phyloP scores from a whole-genome alignment of 129 eudicot species.

The Dittrichia graveolens region DNA sequence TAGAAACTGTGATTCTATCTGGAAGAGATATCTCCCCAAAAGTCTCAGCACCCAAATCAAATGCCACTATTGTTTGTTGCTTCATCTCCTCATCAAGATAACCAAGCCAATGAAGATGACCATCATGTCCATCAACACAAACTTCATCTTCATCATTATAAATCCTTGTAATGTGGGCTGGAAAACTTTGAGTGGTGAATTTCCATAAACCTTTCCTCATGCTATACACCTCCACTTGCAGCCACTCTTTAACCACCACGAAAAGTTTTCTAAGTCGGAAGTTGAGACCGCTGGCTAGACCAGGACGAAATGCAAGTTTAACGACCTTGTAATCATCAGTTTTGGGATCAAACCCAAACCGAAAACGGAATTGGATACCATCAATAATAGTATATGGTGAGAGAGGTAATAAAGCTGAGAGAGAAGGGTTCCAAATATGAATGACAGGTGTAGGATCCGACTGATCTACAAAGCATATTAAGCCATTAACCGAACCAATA shows the following conservation, averaged over 20 bases:
- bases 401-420: not conserved
- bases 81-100: not conserved
- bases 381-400: not conserved
- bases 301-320: not conserved
- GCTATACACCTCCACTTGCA: constrained; percentile 13
- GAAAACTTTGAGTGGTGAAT: not conserved
- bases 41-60: constrained; percentile 3
- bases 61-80: not conserved
- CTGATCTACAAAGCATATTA: not conserved
- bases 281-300: not conserved
- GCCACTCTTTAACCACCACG: not conserved
- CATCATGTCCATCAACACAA: constrained; percentile 15
- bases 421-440: constrained; percentile 4
- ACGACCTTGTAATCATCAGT: constrained; percentile 20
- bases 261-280: no score
- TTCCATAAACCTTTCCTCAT: constrained; percentile 17
- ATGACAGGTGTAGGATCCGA: not conserved
- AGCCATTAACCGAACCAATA: constrained; percentile 5
- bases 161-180: not conserved
- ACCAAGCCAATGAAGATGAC: constrained; percentile 1
- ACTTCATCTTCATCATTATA: not conserved
- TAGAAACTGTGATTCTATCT: no score
- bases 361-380: not conserved
- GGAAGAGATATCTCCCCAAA: constrained; percentile 6
- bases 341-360: constrained; percentile 10